phyloP scores from a whole-genome alignment of 163 green algal genomes.

The Coccomyxa subellipsoidea region DNA sequence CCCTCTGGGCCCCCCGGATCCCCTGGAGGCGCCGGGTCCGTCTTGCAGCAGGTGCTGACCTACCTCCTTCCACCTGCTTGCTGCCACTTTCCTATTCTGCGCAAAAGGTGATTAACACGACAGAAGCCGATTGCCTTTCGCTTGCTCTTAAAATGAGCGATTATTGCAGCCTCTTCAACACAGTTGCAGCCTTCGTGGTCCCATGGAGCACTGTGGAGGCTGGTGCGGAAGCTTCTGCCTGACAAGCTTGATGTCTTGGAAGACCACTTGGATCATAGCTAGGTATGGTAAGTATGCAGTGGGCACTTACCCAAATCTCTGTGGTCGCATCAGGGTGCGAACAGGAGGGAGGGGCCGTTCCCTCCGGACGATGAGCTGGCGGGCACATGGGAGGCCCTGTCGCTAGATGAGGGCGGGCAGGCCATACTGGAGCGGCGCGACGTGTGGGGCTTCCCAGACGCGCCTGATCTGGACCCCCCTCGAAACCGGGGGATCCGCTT shows the following conservation, averaged over 20 bases:
- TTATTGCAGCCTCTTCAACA: too few relatives aligned
- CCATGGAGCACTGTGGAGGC: too few relatives aligned
- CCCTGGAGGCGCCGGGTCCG: background rate
- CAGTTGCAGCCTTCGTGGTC: too few relatives aligned
- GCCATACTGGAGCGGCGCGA: conserved; percentile 70
- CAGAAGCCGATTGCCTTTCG: too few relatives aligned
- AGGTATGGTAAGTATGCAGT: too few relatives aligned
- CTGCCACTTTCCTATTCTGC: too few relatives aligned
- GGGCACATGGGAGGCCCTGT: conserved; percentile 63
- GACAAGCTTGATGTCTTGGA: too few relatives aligned
- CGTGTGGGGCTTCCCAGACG: conserved; percentile 51
- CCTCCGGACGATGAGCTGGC: conserved; percentile 28
- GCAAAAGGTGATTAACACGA: too few relatives aligned
- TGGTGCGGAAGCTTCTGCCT: too few relatives aligned
- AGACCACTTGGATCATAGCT: too few relatives aligned
- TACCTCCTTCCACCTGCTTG: background rate
- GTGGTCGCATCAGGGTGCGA: background rate
- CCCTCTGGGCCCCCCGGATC: background rate
- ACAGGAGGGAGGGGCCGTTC: background rate
- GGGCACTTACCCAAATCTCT: too few relatives aligned
- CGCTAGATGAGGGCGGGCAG: conserved; percentile 44
- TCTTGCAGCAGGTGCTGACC: background rate
- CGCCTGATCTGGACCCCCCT: background rate
- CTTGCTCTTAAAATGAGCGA: too few relatives aligned
- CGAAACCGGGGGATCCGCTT: conserved; percentile 8